Evolutionary conservation across 129 eudicot species (phyloP).

Genomic region (Kitagawia praeruptora): DNA sequence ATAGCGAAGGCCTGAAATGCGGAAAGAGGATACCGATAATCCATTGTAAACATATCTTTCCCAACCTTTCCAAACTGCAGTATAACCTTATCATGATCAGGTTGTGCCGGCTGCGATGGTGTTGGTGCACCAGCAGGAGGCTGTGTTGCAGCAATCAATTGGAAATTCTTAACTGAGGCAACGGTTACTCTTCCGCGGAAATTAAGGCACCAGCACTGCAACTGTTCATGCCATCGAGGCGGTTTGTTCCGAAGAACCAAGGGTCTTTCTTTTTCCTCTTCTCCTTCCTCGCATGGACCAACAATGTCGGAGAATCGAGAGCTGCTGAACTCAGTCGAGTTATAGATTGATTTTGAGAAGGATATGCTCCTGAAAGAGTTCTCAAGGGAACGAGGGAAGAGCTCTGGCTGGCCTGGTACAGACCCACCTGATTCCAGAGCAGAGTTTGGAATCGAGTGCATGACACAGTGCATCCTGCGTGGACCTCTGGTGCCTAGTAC

Average conservation of each 20-base stretch:
- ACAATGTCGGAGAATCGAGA: conserved; percentile 48
- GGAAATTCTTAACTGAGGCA: conserved; percentile 79
- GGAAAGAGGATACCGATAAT: conserved; percentile 74
- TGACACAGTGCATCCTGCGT: conserved; percentile 66
- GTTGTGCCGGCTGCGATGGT: conserved; percentile 35
- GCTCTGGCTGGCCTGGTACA: conserved; percentile 75
- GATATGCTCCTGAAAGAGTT: conserved; percentile 76
- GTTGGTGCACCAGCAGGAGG: conserved; percentile 21
- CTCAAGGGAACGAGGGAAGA: conserved; percentile 50
- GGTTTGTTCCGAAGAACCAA: conserved; percentile 66
- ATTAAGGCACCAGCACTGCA: conserved; percentile 85
- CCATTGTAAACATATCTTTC: conserved; percentile 83
- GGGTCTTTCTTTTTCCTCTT: conserved; percentile 39
- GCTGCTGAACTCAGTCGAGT: conserved; percentile 63
- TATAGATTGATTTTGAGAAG: conserved; percentile 57
- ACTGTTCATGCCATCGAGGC: conserved; percentile 78
- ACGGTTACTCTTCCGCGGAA: conserved; percentile 73
- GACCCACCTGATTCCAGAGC: conserved; percentile 55
- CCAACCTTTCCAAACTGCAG: conserved; percentile 87
- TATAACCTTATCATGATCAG: conserved; percentile 64
- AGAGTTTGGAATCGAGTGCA: conserved; percentile 70
- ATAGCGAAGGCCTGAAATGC: conserved; percentile 96
- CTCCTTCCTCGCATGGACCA: conserved; percentile 13
- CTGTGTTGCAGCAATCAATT: conserved; percentile 51
- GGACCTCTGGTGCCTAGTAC: conserved; percentile 80